Conservation (phyloP, 257 asterid species). For the Cinchona pubescens region DNA sequence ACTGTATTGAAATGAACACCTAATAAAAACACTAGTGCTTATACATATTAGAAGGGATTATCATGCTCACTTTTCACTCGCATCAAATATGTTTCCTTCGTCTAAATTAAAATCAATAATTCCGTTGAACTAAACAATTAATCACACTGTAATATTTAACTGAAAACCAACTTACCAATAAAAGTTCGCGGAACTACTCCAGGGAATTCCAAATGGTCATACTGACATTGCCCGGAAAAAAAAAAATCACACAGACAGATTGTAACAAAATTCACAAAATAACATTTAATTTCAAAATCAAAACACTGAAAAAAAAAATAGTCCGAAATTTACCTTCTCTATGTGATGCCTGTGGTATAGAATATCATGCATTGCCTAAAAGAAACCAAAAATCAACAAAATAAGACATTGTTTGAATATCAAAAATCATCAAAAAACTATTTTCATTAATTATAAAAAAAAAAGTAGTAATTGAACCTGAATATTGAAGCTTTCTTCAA, state of each 20-base stretch:
- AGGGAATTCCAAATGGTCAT: constrained; percentile 94
- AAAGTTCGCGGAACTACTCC: constrained; percentile 99
- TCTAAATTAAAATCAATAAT: not conserved
- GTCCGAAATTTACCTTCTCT: constrained; percentile 52
- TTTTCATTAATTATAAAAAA: not conserved
- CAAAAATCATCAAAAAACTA: no score
- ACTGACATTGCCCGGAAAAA: constrained; percentile 38
- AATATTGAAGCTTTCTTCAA: constrained; percentile 94
- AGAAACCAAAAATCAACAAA: constrained; percentile 13
- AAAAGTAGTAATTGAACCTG: constrained; percentile 45
- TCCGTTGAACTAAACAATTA: not conserved
- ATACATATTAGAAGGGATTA: not conserved
- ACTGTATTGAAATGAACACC: not conserved
- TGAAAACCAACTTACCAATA: constrained; percentile 48
- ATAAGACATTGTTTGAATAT: not conserved
- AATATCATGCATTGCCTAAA: constrained; percentile 92
- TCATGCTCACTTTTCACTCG: not conserved
- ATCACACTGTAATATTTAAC: not conserved
- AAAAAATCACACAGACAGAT: constrained; percentile 8
- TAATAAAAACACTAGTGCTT: not conserved
- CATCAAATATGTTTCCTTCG: not conserved
- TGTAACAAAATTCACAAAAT: not conserved
- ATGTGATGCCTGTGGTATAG: constrained; percentile 63
- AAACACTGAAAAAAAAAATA: constrained; percentile 9
- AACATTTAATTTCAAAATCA: constrained; percentile 1